Base-by-base conservation (phyloP, 2,329 filamentous ascomycete genomes). In the Fusarium lyarnte region DNA sequence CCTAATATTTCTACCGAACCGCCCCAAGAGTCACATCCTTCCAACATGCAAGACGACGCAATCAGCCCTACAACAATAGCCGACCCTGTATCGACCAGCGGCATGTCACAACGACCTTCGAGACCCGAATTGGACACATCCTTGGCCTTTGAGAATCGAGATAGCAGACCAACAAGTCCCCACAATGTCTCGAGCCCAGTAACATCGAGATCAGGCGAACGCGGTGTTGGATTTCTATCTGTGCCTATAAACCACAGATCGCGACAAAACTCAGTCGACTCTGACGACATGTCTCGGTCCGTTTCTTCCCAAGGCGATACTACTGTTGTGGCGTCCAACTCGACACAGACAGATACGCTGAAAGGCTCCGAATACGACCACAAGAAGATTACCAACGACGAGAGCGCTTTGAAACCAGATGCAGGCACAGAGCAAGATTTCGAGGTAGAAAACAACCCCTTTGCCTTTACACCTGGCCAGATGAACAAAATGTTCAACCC, bases 401-500 rank as follows among this genome's bases (percentile, higher is more conserved):
- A 88, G 47, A 88, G 91, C 70, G 94, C 94, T 0, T 83, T 97
- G 69, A 89, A 87, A 54, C 93, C 94, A 0, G 94, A 97, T 78
- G 87, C 89, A 41, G 93, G 93, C 11, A 93, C 91, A 58, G 93
- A 95, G 79, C 86, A 84, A 23, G 93, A 95, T 70, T 97, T 97
- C 76, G 76, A 89, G 19, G 90, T 95, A 16, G 87, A 91, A 10
- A 86, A 94, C 79, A 97, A 96, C 79, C 92, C 92, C 1, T 97
- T 97, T 78, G 94, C 94, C 21, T 97, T 94, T 79, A 90, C 91
- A 4, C 93, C 93, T 6, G 94, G 95, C 19, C 91, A 97, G 78
- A 86, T 98, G 70, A 92, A 91, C 76, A 97, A 97, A 81, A 88
- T 97, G 83, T 90, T 95, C 69, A 96, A 97, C 79, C 95, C 95